phyloP scores from a whole-genome alignment of 2,329 filamentous ascomycete genomes.

The Emergomyces pasteurianus region DNA sequence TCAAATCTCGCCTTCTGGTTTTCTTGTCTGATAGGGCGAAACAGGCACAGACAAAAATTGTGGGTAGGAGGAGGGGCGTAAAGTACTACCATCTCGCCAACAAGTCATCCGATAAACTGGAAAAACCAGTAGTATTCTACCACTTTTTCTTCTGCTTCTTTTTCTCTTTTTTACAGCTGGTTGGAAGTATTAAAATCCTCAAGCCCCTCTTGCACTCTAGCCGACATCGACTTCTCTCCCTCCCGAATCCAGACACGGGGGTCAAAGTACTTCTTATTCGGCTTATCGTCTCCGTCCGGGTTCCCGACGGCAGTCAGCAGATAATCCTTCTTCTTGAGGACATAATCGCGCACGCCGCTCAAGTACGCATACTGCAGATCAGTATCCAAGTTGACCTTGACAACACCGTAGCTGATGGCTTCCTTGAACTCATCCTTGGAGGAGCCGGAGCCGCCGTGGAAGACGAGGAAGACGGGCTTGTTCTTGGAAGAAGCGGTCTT shows the following conservation, averaged over 20 bases:
- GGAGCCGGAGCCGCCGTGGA: constrained; percentile 94
- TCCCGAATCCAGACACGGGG: constrained; percentile 84
- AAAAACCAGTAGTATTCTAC: background rate
- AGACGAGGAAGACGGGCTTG: constrained; percentile 98
- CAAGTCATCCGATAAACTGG: background rate
- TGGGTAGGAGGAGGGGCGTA: too few relatives aligned
- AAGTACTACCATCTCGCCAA: too few relatives aligned
- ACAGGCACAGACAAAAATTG: too few relatives aligned
- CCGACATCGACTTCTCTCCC: constrained; percentile 93
- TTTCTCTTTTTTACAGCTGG: constrained; percentile 49
- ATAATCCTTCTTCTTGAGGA: constrained; percentile 92
- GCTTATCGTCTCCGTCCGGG: constrained; percentile 91
- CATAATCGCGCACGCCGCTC: constrained; percentile 83
- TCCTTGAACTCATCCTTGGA: constrained; percentile 80
- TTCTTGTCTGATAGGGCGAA: too few relatives aligned
- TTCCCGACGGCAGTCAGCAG: constrained; percentile 78
- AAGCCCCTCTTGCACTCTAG: constrained; percentile 67
- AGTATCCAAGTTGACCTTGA: constrained; percentile 99
- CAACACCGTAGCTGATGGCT: constrained; percentile 84
- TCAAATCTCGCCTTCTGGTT: too few relatives aligned
- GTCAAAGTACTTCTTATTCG: constrained; percentile 95
- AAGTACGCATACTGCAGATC: constrained; percentile 96
- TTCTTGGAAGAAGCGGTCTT: constrained; percentile 58
- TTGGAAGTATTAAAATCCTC: constrained; percentile 82
- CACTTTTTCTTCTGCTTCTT: background rate